These are phyloP conservation scores for Phialocephala subalpina DNA, from an alignment of 2,329 filamentous ascomycete genomes.

Conservation along the genomic window DNA sequence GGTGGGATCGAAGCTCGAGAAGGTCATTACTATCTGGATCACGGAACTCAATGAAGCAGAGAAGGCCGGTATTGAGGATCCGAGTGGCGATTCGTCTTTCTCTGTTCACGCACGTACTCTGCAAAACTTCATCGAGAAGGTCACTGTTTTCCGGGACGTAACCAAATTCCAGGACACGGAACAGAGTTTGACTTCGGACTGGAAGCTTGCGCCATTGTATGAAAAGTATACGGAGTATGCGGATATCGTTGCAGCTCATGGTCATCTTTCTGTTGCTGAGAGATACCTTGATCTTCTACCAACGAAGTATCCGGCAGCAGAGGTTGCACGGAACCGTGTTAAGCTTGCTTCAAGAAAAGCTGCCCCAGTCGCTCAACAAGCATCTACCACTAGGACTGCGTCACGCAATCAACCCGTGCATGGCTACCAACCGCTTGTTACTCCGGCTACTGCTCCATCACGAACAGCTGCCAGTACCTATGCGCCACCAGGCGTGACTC, in stretches of 20 bases:
- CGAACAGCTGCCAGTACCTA: constrained; percentile 56
- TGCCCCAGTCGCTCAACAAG: constrained; percentile 42
- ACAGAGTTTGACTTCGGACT: constrained; percentile 73
- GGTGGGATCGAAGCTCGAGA: constrained; percentile 94
- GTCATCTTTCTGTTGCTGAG: constrained; percentile 85
- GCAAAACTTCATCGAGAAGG: constrained; percentile 97
- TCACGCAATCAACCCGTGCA: constrained; percentile 51
- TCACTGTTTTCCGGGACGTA: constrained; percentile 93
- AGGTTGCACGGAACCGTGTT: constrained; percentile 85
- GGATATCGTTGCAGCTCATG: constrained; percentile 90
- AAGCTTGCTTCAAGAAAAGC: constrained; percentile 80
- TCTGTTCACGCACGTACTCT: constrained; percentile 89
- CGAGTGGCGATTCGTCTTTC: constrained; percentile 80
- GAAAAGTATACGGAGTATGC: constrained; percentile 97
- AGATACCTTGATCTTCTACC: constrained; percentile 92
- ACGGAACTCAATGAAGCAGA: constrained; percentile 88
- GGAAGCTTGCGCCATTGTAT: constrained; percentile 90
- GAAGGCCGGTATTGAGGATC: constrained; percentile 73
- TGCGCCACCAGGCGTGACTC: constrained; percentile 50
- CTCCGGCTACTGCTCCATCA: constrained; percentile 42
- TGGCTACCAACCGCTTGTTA: constrained; percentile 59
- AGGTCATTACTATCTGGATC: constrained; percentile 95
- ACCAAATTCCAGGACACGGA: constrained; percentile 90
- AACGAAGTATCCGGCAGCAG: constrained; percentile 82
- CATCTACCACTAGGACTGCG: constrained; percentile 49